Conservation (phyloP, 208 protist species). For the Leishmania amazonensis region DNA sequence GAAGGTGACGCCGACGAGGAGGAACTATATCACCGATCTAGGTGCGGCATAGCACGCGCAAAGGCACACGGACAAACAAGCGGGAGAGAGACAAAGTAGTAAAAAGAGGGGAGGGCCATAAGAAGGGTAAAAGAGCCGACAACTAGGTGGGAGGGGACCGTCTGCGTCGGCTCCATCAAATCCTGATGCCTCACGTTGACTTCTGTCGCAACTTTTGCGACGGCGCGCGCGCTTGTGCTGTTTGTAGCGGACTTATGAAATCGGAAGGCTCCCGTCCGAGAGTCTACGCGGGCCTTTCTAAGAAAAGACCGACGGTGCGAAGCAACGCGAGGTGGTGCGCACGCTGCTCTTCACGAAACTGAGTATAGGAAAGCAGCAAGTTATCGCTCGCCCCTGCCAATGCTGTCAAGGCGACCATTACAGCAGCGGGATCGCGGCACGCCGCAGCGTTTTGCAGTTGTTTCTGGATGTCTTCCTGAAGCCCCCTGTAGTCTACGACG, state of each 20-base stretch:
- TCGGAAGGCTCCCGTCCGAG: not conserved
- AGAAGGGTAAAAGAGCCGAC: not conserved
- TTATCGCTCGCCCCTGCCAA: not conserved
- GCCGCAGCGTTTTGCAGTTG: not conserved
- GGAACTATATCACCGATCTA: not conserved
- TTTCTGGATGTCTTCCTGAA: conserved; percentile 4
- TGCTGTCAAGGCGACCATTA: not conserved
- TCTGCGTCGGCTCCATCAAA: not conserved
- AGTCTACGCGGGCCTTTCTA: not conserved
- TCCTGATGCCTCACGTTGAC: not conserved
- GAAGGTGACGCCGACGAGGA: not conserved
- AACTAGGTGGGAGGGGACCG: not conserved
- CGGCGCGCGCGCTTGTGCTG: not conserved
- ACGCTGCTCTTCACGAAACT: not conserved
- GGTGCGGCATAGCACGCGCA: not conserved
- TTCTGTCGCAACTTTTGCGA: not conserved
- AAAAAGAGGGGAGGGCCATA: not conserved
- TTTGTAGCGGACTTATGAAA: no score
- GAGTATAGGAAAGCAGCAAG: not conserved
- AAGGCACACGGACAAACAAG: not conserved
- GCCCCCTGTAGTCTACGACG: conserved; percentile 8
- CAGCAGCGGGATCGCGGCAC: not conserved
- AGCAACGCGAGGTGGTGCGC: not conserved
- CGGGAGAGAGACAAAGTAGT: not conserved
- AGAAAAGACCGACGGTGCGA: no score